These are phyloP conservation scores for Russula earlei DNA, from an alignment of 768 basidiomycete species.

Conservation along the genomic window DNA sequence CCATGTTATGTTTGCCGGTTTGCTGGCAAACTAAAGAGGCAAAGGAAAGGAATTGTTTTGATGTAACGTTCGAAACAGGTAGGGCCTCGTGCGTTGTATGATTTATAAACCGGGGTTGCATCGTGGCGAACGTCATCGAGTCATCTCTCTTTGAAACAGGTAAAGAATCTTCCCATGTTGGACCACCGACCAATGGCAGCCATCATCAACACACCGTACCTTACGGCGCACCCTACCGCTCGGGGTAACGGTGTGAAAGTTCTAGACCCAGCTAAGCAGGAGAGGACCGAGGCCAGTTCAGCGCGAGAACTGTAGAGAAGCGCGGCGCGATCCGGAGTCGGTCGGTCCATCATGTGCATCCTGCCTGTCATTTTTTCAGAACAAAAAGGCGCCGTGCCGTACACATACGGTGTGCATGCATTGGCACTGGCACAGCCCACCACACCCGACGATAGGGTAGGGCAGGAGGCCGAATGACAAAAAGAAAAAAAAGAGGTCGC, in stretches of 20 bases:
- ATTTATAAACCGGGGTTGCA: conserved; percentile 7
- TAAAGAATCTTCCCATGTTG: not conserved
- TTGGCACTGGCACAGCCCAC: no score
- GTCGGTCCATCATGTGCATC: not conserved
- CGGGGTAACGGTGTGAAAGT: not conserved
- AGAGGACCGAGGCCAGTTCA: not conserved
- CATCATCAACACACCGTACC: not conserved
- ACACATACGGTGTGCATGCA: no score
- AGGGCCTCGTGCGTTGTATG: not conserved
- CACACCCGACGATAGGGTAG: no score
- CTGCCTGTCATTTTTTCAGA: no score
- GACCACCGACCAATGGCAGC: not conserved
- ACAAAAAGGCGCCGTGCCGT: no score
- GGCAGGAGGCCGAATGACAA: no score
- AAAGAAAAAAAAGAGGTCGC: no score
- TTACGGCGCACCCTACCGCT: not conserved
- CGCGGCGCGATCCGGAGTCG: not conserved
- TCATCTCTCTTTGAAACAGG: not conserved
- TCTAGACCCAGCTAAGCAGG: conserved; percentile 3
- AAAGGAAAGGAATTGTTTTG: not conserved
- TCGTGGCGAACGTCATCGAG: conserved; percentile 12
- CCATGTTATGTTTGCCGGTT: not conserved
- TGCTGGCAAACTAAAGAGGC: not conserved
- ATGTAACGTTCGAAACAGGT: not conserved
- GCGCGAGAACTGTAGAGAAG: not conserved